A percentile compares a stretch with the other conserved stretches of the same genome.
Evolutionary conservation across 2,329 filamentous ascomycete species (phyloP).

Genomic region (Arachnomyces sp.): DNA sequence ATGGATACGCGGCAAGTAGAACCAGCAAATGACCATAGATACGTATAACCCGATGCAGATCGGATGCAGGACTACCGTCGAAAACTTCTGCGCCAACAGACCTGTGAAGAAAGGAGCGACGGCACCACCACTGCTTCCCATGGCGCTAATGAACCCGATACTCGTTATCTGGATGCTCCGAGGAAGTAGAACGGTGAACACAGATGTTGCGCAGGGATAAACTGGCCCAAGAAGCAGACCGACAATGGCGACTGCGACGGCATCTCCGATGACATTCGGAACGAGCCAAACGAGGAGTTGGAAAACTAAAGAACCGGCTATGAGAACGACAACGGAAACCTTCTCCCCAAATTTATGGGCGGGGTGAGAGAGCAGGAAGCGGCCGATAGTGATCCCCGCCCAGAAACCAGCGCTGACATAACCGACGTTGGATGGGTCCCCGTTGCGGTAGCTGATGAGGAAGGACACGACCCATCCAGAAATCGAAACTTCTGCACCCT

Average conservation of each 20-base stretch:
- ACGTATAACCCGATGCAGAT: constrained; percentile 50
- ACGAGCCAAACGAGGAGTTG: constrained; percentile 73
- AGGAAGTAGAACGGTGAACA: constrained; percentile 26
- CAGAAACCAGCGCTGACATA: constrained; percentile 68
- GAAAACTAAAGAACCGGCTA: constrained; percentile 56
- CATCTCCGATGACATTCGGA: constrained; percentile 65
- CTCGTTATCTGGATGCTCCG: constrained; percentile 32
- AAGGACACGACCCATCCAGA: constrained; percentile 85
- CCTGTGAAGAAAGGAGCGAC: constrained; percentile 43
- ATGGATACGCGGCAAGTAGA: constrained; percentile 41
- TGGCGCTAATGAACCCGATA: constrained; percentile 31
- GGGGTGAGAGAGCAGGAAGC: constrained; percentile 62
- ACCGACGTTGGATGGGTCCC: constrained; percentile 63
- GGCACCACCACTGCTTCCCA: constrained; percentile 37
- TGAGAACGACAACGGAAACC: constrained; percentile 57
- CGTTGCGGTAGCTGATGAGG: constrained; percentile 64
- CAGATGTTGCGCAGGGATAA: constrained; percentile 55
- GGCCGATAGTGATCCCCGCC: constrained; percentile 66
- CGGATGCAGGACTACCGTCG: constrained; percentile 46
- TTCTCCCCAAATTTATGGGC: constrained; percentile 65
- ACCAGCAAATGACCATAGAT: constrained; percentile 48
- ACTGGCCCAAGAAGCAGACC: constrained; percentile 71
- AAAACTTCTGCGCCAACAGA: constrained; percentile 39
- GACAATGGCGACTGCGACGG: constrained; percentile 59
- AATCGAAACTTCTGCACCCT: constrained; percentile 76